A percentile compares a stretch with the other conserved stretches of the same genome.
Conservation (phyloP, 2,329 filamentous ascomycete species). For the Arthrobotrys megalospora region DNA sequence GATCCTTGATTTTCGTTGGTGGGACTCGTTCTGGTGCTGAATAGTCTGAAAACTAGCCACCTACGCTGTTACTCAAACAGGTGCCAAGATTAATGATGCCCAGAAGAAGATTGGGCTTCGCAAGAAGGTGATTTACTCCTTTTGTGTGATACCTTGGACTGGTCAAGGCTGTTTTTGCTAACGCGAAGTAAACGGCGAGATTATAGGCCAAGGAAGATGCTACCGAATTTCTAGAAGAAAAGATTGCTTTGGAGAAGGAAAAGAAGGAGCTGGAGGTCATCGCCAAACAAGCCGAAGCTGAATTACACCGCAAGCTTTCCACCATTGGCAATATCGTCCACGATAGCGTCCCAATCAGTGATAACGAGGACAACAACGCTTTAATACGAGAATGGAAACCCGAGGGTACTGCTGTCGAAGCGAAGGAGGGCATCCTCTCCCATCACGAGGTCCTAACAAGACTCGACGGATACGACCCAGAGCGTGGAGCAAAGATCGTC, state of each 20-base stretch:
- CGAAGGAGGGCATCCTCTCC: conserved; percentile 81
- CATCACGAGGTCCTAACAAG: conserved; percentile 94
- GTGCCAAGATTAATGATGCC: conserved; percentile 86
- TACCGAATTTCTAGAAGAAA: conserved; percentile 84
- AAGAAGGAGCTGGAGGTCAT: conserved; percentile 84
- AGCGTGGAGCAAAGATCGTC: conserved; percentile 92
- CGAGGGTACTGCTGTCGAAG: conserved; percentile 80
- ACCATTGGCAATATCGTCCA: conserved; percentile 93
- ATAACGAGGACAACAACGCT: conserved; percentile 90
- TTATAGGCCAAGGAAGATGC: conserved; percentile 78
- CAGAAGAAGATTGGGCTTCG: conserved; percentile 76
- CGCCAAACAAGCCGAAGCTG: conserved; percentile 81
- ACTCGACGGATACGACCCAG: conserved; percentile 91
- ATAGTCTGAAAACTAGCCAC: conserved; percentile 71
- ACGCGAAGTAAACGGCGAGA: background rate
- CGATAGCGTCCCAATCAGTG: conserved; percentile 84
- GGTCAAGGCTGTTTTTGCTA: background rate
- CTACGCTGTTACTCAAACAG: conserved; percentile 84
- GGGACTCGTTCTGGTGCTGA: conserved; percentile 23
- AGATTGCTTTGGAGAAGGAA: conserved; percentile 82
- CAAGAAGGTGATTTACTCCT: conserved; percentile 29
- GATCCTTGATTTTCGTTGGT: background rate
- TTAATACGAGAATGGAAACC: conserved; percentile 85
- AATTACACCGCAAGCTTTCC: conserved; percentile 83
- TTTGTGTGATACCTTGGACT: background rate